A percentile compares a stretch with the other conserved stretches of the same genome.
Conservation (phyloP, 2,329 filamentous ascomycete species). For the Talaromyces piceae region DNA sequence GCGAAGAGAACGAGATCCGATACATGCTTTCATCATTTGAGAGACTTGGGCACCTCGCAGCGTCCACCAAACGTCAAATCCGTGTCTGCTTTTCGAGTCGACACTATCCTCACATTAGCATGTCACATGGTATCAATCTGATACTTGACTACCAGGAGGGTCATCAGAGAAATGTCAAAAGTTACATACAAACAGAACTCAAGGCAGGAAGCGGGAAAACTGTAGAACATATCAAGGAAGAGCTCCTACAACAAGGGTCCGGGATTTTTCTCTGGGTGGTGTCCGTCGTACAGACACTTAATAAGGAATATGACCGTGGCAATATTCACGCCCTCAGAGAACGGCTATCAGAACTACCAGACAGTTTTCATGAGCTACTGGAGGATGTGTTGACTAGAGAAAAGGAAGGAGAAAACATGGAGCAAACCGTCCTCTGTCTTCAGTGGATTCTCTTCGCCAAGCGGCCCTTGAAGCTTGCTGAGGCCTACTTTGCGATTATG, state of each 20-base stretch:
- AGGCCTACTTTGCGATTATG: slow-evolving; percentile 13
- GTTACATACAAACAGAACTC: neutral
- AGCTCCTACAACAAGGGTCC: slow-evolving; percentile 32
- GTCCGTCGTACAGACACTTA: slow-evolving; percentile 40
- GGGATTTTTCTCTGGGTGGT: slow-evolving; percentile 44
- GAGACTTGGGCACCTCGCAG: slow-evolving; percentile 18
- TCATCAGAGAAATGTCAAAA: slow-evolving; percentile 25
- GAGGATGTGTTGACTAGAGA: slow-evolving; percentile 12
- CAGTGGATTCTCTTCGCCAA: slow-evolving; percentile 13
- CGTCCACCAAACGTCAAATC: slow-evolving; percentile 13
- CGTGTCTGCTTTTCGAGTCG: slow-evolving; percentile 36
- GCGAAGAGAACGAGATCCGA: slow-evolving; percentile 29
- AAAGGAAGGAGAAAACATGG: slow-evolving; percentile 4
- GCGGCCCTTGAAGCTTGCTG: slow-evolving; percentile 11
- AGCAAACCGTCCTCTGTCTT: slow-evolving; percentile 5
- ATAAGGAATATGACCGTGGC: slow-evolving; percentile 31
- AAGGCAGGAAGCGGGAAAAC: neutral
- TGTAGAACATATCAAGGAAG: neutral
- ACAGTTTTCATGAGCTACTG: slow-evolving; percentile 13
- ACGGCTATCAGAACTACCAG: slow-evolving; percentile 30
- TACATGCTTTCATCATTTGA: slow-evolving; percentile 34
- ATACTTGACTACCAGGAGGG: slow-evolving; percentile 33
- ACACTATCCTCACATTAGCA: slow-evolving; percentile 37
- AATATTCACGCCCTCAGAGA: slow-evolving; percentile 17
- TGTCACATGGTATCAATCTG: slow-evolving; percentile 24